Conservation (phyloP, 192 early-diverging fungal species). For the Gamsiella multidivaricata region DNA sequence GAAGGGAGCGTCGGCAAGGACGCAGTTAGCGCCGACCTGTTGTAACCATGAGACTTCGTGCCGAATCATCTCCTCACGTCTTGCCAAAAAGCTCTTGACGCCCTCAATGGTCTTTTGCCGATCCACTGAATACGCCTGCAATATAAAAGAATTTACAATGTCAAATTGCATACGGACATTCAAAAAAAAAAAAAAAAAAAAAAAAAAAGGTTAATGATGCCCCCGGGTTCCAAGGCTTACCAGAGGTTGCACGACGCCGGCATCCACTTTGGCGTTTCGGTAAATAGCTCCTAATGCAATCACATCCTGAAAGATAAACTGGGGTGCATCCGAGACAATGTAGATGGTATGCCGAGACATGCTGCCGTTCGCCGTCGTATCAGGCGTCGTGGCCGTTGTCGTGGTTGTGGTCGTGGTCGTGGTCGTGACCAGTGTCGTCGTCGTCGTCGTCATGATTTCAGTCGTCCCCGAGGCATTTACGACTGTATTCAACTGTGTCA, state of each 20-base stretch:
- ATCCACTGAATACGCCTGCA: conserved; percentile 67
- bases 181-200: neutral
- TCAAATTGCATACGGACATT: too few relatives aligned
- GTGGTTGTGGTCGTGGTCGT: neutral
- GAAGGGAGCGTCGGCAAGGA: conserved; percentile 69
- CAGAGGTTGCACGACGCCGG: conserved; percentile 69
- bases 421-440: neutral
- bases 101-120: conserved; percentile 64
- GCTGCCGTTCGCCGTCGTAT: neutral
- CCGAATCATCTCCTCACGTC: conserved; percentile 51
- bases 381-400: neutral
- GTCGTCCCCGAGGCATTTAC: neutral
- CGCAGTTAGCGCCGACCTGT: conserved; percentile 63
- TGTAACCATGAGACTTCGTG: conserved; percentile 64
- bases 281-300: conserved; percentile 62
- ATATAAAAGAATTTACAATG: too few relatives aligned
- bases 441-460: neutral
- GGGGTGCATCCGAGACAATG: conserved; percentile 66
- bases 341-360: conserved; percentile 56
- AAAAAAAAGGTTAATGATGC: neutral
- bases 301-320: conserved; percentile 68
- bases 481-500: neutral
- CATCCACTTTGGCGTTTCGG: conserved; percentile 67
- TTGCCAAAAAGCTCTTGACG: conserved; percentile 58
- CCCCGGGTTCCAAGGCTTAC: conserved; percentile 39